Base-by-base conservation (phyloP, 2,329 filamentous ascomycete genomes). In the Penicillium crustosum region DNA sequence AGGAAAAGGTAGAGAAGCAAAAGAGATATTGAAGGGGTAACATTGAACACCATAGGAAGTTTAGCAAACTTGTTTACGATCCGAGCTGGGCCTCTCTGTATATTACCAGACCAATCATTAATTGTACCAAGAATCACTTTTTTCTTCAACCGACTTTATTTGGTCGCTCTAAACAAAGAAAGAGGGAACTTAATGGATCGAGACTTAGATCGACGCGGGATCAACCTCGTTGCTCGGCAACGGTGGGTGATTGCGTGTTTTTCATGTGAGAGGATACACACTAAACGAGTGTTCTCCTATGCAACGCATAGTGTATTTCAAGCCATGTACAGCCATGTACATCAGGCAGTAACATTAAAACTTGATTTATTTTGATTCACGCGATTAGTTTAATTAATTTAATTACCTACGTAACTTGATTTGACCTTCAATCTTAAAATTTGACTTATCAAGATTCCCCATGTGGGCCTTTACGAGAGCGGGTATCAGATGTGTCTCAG, bases 191-290 rank as follows among this genome's bases (percentile, higher is more conserved):
- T 50, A 60, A 66, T 59, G 53, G 49, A 66, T 50, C 59, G 49
- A 55, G 50, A 49, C 33, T n/a, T 45, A 47, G 58, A 61, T 65
- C 45, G 53, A 57, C 56, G 43, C 33, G 17, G 17, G 54, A 63
- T 63, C 60, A 61, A 55, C 59, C 43, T 15, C 31, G 65, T 67
- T 66, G 62, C 63, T 49, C 33, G 47, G 64, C 63, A 65, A 65
- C 64, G 57, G 19, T 15, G n/a, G 25, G 10, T 10, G 36, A 49
- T 58, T 54, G 55, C 44, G 54, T 41, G 54, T 57, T 53, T 31
- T 41, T 10, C 35, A n/a, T n/a, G 35, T 35, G 33, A 17, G 33
- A 8, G 15, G 6, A n/a, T n/a, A 35, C 17, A 35, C 15, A 35
- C 13, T 15, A 17, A 15, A 33, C 31, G 15, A 15, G 33, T 38